Conservation (phyloP, 257 asterid genomes). For the Jaltomata sinuosa region DNA sequence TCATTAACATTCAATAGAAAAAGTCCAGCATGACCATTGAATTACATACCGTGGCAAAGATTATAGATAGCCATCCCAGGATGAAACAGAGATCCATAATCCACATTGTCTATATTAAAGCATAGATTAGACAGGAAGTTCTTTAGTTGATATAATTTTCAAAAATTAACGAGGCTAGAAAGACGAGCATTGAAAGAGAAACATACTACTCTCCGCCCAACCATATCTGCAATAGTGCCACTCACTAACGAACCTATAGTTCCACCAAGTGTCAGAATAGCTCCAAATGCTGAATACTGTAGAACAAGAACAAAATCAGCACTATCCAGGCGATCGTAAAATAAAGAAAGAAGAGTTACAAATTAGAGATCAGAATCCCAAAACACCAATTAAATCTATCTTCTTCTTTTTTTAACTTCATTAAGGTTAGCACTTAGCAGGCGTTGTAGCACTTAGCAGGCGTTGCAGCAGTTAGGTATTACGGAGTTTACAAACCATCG, state of each 20-base stretch:
- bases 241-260: constrained; percentile 15
- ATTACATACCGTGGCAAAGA: constrained; percentile 14
- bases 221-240: constrained; percentile 12
- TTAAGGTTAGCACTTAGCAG: no score
- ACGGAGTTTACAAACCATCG: no score
- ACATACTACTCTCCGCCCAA: constrained; percentile 20
- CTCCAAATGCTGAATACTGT: constrained; percentile 21
- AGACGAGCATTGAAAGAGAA: background rate
- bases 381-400: background rate
- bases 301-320: background rate
- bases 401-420: no score
- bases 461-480: no score
- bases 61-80: constrained; percentile 16
- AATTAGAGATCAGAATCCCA: background rate
- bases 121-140: background rate
- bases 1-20: background rate
- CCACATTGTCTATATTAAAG: constrained; percentile 8
- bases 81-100: constrained; percentile 4
- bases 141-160: background rate
- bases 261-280: constrained; percentile 16
- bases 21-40: background rate
- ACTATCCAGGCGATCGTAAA: no score
- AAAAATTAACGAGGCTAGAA: background rate
- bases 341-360: background rate
- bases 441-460: no score